These are phyloP conservation scores for Tetrahymena malaccensis DNA, from an alignment of 73 alveolate genomes.

Conservation along the genomic window DNA sequence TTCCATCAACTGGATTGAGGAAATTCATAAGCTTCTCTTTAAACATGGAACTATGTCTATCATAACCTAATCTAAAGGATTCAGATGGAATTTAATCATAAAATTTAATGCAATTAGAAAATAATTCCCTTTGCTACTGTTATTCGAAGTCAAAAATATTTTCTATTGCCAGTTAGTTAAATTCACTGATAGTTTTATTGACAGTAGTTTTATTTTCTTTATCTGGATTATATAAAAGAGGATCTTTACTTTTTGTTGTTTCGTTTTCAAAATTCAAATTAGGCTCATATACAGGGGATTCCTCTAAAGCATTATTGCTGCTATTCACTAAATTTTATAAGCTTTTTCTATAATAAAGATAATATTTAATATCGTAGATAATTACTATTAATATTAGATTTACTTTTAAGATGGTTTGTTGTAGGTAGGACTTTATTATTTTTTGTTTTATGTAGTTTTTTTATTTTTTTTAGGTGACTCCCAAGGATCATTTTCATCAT, in stretches of 20 bases:
- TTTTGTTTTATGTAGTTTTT: not conserved
- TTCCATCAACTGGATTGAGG: not conserved
- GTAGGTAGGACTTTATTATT: not conserved
- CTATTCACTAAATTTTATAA: not conserved
- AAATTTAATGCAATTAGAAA: not conserved
- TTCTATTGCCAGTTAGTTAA: not conserved
- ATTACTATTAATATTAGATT: no score
- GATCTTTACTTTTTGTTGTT: not conserved
- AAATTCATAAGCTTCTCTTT: not conserved
- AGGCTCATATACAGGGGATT: not conserved
- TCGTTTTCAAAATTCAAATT: not conserved
- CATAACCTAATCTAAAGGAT: not conserved
- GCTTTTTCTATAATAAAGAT: not conserved
- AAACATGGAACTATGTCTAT: not conserved
- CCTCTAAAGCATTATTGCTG: no score
- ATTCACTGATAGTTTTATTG: not conserved
- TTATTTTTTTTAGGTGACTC: not conserved
- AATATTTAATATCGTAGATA: no score
- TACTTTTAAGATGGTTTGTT: not conserved
- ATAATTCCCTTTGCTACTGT: not conserved
- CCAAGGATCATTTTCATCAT: not conserved
- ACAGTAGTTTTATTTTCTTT: not conserved
- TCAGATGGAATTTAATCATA: not conserved
- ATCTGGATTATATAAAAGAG: not conserved
- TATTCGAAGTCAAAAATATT: not conserved